Base-by-base conservation (phyloP, 1,284 basidiomycete species). In the Retiboletus flavoniger region DNA sequence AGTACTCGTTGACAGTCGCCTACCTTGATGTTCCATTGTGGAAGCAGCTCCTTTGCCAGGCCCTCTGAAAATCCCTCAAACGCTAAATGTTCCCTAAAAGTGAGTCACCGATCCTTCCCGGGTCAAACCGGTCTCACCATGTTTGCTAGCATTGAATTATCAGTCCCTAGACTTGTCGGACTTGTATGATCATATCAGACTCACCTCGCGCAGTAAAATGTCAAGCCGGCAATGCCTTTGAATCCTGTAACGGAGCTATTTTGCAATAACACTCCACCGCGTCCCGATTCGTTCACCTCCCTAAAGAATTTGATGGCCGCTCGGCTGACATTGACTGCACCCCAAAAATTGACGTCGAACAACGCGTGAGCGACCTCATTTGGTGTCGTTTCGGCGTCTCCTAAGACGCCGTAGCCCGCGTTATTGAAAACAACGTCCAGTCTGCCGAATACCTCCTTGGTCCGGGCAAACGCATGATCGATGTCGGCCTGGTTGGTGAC, bases 341-440 rank as follows among this genome's bases (percentile, higher is more conserved):
- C 62, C 62, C 62, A 66, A 28, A 66, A 63, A 19, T 63, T 63
- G 7, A 64, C 60, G 0, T 64, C 62, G 14, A 63, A 66, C 47
- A 64, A 4, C 8, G 31, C 51, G 1, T 50, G 53, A 13, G 53
- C 60, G 2, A 14, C 6, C 3, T 43, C 34, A 6, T 48, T 24
- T 9, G 32, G 46, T 13, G 26, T 59, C 36, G 32, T 47, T 13
- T 60, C 59, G 2, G 60, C 59, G 8, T 62, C 60, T 13, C 58
- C 58, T 0, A 60, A 5, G 17, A 63, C 13, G 2, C 4, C 9
- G 21, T 24, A 5, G 2, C 59, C 50, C 1, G 56, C 55, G 6
- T 58, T 59, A 16, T 61, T 59, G 45, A 60, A 59, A 2, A 40
- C 21, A 9, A 51, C 48, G 34, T 59, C 56, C 17, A 60, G 48